Conservation (phyloP, 805 yeast species). For the Ogataea nonfermentans region DNA sequence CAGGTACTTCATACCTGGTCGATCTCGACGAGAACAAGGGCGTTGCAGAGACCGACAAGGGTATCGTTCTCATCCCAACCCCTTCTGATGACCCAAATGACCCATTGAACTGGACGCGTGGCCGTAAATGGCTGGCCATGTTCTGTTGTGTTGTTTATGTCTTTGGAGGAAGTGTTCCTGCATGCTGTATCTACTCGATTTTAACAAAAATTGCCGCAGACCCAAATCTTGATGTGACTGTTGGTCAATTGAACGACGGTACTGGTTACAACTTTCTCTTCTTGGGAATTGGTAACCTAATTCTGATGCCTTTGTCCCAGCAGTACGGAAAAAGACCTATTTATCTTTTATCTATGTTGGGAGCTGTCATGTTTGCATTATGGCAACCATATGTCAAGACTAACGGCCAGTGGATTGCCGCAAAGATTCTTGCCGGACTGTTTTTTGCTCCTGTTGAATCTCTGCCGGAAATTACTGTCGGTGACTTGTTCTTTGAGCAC, state of each 20-base stretch:
- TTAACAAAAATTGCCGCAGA: conserved; percentile 23
- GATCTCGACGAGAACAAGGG: conserved; percentile 10
- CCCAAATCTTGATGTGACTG: conserved; percentile 23
- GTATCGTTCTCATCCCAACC: conserved; percentile 57
- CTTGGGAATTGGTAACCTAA: conserved; percentile 38
- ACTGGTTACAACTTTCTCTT: conserved; percentile 41
- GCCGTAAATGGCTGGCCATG: conserved; percentile 47
- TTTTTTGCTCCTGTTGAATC: conserved; percentile 43
- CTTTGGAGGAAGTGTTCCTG: conserved; percentile 29
- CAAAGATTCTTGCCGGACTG: conserved; percentile 32
- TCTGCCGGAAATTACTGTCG: conserved; percentile 46
- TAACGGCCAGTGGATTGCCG: conserved; percentile 34
- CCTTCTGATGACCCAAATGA: conserved; percentile 71
- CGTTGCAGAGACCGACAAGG: conserved; percentile 22
- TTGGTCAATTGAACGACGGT: conserved; percentile 33
- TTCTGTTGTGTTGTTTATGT: conserved; percentile 43
- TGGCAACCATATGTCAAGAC: conserved; percentile 36
- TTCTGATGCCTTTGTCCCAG: conserved; percentile 38
- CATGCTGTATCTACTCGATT: conserved; percentile 30
- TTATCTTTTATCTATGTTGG: conserved; percentile 34
- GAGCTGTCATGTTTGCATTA: conserved; percentile 29
- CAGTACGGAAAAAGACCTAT: conserved; percentile 40
- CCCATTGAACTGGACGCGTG: conserved; percentile 60
- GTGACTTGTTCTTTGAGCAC: conserved; percentile 52
- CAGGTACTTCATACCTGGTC: conserved; percentile 19